Percentiles rank a stretch among this genome's conserved stretches.
These are phyloP conservation scores for Thelephora ganbajun DNA, from an alignment of 768 basidiomycete species.

Conservation along the genomic window DNA sequence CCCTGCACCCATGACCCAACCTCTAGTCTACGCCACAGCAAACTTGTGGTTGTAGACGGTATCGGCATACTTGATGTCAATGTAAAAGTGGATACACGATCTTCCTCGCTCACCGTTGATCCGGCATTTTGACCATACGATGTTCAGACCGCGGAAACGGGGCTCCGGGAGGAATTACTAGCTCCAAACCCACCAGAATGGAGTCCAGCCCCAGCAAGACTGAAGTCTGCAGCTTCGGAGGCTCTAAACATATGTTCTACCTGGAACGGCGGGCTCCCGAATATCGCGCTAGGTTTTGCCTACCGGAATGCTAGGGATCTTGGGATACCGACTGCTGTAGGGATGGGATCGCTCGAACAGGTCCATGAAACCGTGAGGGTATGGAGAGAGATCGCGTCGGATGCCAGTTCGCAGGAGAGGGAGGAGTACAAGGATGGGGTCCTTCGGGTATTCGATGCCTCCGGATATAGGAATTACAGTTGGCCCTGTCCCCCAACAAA, in stretches of 20 bases:
- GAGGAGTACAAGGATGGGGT: slow-evolving; percentile 31
- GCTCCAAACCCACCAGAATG: slow-evolving; percentile 31
- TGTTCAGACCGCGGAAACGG: too few species aligned
- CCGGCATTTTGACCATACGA: too few species aligned
- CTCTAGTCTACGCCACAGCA: too few species aligned
- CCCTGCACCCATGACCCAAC: too few species aligned
- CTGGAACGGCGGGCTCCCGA: slow-evolving; percentile 36
- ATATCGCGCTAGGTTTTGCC: slow-evolving; percentile 64
- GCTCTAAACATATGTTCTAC: slow-evolving; percentile 18
- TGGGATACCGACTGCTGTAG: slow-evolving; percentile 53
- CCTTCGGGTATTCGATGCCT: slow-evolving; percentile 28
- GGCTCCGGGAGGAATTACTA: slow-evolving; percentile 71
- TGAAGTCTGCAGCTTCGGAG: slow-evolving; percentile 29
- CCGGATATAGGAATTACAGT: slow-evolving; percentile 40
- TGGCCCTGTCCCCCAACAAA: neutral
- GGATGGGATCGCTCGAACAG: slow-evolving; percentile 55
- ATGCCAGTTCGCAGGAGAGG: slow-evolving; percentile 20
- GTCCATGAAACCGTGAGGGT: slow-evolving; percentile 61
- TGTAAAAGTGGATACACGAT: too few species aligned
- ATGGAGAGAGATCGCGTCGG: slow-evolving; percentile 47
- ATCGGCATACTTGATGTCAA: too few species aligned
- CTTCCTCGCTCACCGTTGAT: too few species aligned
- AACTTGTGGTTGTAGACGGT: too few species aligned
- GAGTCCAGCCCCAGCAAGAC: slow-evolving; percentile 27
- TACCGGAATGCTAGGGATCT: slow-evolving; percentile 31